These are phyloP conservation scores for Plasmodium relictum DNA, from an alignment of 169 alveolate species.

Conservation along the genomic window DNA sequence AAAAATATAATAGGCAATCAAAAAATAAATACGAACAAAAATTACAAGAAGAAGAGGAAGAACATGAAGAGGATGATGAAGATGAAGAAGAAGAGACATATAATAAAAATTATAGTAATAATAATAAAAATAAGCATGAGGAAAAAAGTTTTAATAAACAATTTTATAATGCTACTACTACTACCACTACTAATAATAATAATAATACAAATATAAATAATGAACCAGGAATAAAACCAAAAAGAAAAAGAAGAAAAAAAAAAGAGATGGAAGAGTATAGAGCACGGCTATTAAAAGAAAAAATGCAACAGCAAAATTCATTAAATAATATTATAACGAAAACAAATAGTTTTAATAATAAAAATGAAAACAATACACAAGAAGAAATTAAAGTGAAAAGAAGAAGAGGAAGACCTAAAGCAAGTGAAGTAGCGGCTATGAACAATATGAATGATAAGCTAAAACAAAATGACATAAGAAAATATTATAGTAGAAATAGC, in stretches of 20 bases:
- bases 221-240: constrained; percentile 56
- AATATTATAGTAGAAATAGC: constrained; percentile 59
- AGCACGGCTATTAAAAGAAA: constrained; percentile 67
- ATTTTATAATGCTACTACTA: constrained; percentile 13
- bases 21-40: constrained; percentile 24
- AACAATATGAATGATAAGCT: constrained; percentile 27
- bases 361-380: constrained; percentile 33
- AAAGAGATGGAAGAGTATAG: constrained; percentile 78
- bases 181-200: constrained; percentile 6
- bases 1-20: constrained; percentile 50
- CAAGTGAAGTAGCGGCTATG: constrained; percentile 54
- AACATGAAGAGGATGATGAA: constrained; percentile 29
- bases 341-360: constrained; percentile 50
- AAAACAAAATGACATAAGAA: constrained; percentile 71
- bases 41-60: constrained; percentile 32
- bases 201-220: constrained; percentile 19
- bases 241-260: constrained; percentile 75
- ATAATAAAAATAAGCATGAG: constrained; percentile 22
- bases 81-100: constrained; percentile 38
- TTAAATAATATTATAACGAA: constrained; percentile 41
- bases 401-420: constrained; percentile 75
- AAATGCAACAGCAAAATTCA: constrained; percentile 72
- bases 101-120: constrained; percentile 28
- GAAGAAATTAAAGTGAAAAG: constrained; percentile 74
- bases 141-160: constrained; percentile 18